Base-by-base conservation (phyloP, 2,329 filamentous ascomycete genomes). In the Dactylellina haptotyla region DNA sequence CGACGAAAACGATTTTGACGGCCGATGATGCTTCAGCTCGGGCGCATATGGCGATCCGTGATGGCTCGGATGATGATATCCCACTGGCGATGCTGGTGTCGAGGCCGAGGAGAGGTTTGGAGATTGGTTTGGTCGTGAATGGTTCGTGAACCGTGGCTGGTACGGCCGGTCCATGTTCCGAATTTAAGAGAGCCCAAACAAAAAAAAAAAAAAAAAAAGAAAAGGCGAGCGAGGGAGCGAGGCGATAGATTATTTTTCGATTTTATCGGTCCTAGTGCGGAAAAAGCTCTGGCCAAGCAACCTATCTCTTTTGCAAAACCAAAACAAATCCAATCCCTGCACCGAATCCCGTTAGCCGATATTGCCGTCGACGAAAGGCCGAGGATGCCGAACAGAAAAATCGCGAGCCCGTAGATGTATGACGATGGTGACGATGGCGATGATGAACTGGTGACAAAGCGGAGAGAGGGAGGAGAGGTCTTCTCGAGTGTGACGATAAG, bases 151-250 rank as follows among this genome's bases (percentile, higher is more conserved):
- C 66, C 69, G 61, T 43, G 69, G 69, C 41, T 73, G 69, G 61
- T 73, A 73, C 48, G 54, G 61, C 39, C 69, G 69, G 69, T 73
- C 69, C 69, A 73, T 73, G 54, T 73, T 73, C 56, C 64, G 56
- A 61, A 59, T 46, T 43, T 37, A 37, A 16, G n/a, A 18, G 4
- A 37, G 16, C 8, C 23, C 46, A 12, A 46, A 41, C 46, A 14
- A 3, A 59, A 48, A 28, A 59, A 23, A 9, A 9, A 54, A 51
- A 51, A 51, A 51, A 51, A 30, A 51, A 51, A 32, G 14, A 23
- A 23, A 51, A 32, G 18, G 12, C 41, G 26, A 61, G 57, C 28
- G 53, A 63, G 30, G 53, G 59, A 63, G 53, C n/a, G n/a, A n/a
- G n/a, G n/a, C n/a, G n/a, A n/a, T n/a, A n/a, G n/a, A n/a, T n/a